phyloP scores from a whole-genome alignment of 805 yeast species.

The Kodamaea fukazawae region DNA sequence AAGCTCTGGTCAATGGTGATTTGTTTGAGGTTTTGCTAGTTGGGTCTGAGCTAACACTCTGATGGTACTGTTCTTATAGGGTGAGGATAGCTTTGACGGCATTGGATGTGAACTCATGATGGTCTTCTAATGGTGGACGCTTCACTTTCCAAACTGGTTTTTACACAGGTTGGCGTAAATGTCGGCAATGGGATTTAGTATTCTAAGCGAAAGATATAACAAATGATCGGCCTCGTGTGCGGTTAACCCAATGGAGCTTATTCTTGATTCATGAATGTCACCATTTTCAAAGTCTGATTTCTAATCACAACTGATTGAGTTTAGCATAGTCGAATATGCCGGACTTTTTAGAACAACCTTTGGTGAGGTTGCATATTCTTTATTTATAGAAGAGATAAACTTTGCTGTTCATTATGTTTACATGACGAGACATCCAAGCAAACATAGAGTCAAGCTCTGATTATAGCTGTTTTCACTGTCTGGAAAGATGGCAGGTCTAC shows the following conservation, averaged over 20 bases:
- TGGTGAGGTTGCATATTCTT: constrained; percentile 23
- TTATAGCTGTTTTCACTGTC: constrained; percentile 46
- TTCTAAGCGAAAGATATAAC: constrained; percentile 76
- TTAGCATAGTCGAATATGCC: constrained; percentile 69
- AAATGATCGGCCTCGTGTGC: constrained; percentile 41
- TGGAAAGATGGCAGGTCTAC: constrained; percentile 45
- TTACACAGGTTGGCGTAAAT: constrained; percentile 20
- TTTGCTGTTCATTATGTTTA: constrained; percentile 15
- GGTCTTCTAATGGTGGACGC: not conserved
- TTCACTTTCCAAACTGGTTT: constrained; percentile 18
- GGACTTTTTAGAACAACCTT: constrained; percentile 38
- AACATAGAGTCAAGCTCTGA: constrained; percentile 91
- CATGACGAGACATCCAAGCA: constrained; percentile 74
- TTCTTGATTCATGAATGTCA: constrained; percentile 66
- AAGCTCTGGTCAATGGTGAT: constrained; percentile 17
- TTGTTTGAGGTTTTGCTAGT: not conserved
- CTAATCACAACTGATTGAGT: constrained; percentile 14
- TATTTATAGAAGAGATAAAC: constrained; percentile 15
- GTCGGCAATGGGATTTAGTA: constrained; percentile 63
- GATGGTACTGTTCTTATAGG: constrained; percentile 6
- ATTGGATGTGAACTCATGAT: constrained; percentile 5
- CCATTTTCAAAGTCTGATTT: constrained; percentile 15
- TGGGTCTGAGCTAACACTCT: too few relatives aligned
- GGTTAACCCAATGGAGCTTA: constrained; percentile 84
- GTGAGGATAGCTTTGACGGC: not conserved